phyloP scores from a whole-genome alignment of 768 basidiomycete genomes.

The Mycena sanguinolenta region DNA sequence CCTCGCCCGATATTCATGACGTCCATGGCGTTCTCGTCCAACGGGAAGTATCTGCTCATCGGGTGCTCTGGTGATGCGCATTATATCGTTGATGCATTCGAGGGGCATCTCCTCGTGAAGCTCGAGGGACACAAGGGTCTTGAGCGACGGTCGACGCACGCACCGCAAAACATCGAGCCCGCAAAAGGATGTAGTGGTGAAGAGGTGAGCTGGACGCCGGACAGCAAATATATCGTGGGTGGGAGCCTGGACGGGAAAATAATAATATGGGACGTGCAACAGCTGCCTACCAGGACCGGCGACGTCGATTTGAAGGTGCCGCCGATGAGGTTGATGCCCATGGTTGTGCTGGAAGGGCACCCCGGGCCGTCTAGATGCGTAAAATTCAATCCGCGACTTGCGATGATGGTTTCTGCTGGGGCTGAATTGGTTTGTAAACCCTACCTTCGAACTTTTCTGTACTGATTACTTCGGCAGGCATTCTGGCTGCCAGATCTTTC shows the following conservation, averaged over 20 bases:
- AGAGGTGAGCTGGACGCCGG: slow-evolving; percentile 94
- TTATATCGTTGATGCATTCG: slow-evolving; percentile 93
- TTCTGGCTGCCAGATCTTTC: slow-evolving; percentile 69
- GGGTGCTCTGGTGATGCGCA: slow-evolving; percentile 95
- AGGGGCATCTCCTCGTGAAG: slow-evolving; percentile 86
- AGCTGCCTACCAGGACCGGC: slow-evolving; percentile 65
- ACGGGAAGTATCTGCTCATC: slow-evolving; percentile 90
- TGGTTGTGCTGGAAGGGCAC: slow-evolving; percentile 78
- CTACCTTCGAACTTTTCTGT: slow-evolving; percentile 20
- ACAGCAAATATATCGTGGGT: slow-evolving; percentile 90
- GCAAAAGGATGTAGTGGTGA: slow-evolving; percentile 89
- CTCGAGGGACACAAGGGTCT: slow-evolving; percentile 88
- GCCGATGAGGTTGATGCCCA: slow-evolving; percentile 59
- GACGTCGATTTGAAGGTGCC: slow-evolving; percentile 67
- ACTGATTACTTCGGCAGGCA: slow-evolving; percentile 46
- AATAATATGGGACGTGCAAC: slow-evolving; percentile 88
- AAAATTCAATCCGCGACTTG: slow-evolving; percentile 88
- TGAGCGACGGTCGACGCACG: slow-evolving; percentile 72
- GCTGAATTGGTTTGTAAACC: slow-evolving; percentile 76
- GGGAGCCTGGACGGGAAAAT: slow-evolving; percentile 90
- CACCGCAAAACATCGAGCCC: slow-evolving; percentile 72
- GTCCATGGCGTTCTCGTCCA: slow-evolving; percentile 89
- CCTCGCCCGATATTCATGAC: slow-evolving; percentile 93
- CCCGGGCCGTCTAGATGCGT: slow-evolving; percentile 89
- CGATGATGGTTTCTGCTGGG: slow-evolving; percentile 91